A percentile compares a stretch with the other conserved stretches of the same genome.
Evolutionary conservation across 805 yeast species (phyloP).

Genomic region (Cyberlindnera mrakii): DNA sequence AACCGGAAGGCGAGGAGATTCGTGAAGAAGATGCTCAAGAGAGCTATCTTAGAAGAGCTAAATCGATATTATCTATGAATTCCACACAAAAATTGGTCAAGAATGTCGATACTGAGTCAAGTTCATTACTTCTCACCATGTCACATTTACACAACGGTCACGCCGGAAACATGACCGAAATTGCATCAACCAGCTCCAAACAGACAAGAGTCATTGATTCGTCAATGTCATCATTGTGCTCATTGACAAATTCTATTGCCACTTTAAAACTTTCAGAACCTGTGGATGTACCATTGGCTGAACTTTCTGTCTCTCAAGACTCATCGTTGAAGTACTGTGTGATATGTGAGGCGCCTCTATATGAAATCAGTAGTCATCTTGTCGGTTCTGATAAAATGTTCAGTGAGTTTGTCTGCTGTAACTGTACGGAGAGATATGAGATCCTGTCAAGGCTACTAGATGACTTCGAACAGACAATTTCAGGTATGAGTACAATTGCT

Average conservation of each 20-base stretch:
- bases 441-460: conserved; percentile 35
- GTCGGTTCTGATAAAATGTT: conserved; percentile 17
- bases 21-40: neutral
- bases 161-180: too few species aligned
- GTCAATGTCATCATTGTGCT: neutral
- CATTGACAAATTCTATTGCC: conserved; percentile 9
- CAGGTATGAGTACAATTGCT: conserved; percentile 9
- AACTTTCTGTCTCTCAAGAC: conserved; percentile 6
- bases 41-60: conserved; percentile 12
- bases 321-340: conserved; percentile 39
- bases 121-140: neutral
- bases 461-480: conserved; percentile 29
- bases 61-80: conserved; percentile 9
- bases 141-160: neutral
- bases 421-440: conserved; percentile 55
- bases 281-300: conserved; percentile 6
- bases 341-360: conserved; percentile 65
- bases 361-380: conserved; percentile 45
- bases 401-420: conserved; percentile 55
- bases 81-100: neutral
- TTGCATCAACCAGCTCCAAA: neutral
- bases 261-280: conserved; percentile 14
- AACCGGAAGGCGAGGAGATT: neutral
- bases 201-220: neutral
- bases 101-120: neutral